A percentile compares a stretch with the other conserved stretches of the same genome.
Conservation (phyloP, 2,329 filamentous ascomycete genomes). For the Fusarium irregulare region DNA sequence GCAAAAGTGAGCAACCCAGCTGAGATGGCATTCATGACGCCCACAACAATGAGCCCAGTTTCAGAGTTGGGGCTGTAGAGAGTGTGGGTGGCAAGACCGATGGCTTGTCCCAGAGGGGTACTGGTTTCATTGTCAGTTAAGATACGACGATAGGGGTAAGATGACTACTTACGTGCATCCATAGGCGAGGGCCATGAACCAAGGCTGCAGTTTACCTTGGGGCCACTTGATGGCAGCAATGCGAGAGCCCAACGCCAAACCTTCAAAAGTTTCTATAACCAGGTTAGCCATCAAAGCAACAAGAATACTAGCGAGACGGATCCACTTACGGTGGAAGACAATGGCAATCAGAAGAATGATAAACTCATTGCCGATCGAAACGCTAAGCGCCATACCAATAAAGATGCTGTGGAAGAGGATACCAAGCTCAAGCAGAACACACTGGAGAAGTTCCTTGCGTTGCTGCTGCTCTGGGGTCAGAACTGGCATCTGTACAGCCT, state of each 20-base stretch:
- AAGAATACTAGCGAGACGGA: accelerated
- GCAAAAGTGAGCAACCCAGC: constrained; percentile 78
- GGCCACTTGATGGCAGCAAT: constrained; percentile 67
- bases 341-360: constrained; percentile 84
- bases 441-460: constrained; percentile 78
- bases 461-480: constrained; percentile 64
- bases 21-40: constrained; percentile 79
- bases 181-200: constrained; percentile 68
- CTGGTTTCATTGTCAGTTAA: constrained; percentile 51
- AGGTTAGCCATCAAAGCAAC: constrained; percentile 3
- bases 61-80: constrained; percentile 76
- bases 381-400: constrained; percentile 85
- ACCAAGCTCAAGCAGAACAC: constrained; percentile 80
- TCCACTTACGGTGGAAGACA: constrained; percentile 71
- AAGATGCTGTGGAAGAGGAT: constrained; percentile 75
- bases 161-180: constrained; percentile 60
- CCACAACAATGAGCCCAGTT: constrained; percentile 75
- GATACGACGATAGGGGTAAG: background rate
- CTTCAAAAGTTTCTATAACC: constrained; percentile 59
- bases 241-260: constrained; percentile 72
- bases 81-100: constrained; percentile 75
- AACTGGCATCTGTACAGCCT: constrained; percentile 37
- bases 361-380: constrained; percentile 80
- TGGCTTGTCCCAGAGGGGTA: constrained; percentile 78
- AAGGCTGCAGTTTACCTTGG: constrained; percentile 58